These are phyloP conservation scores for Myriangium duriaei DNA, from an alignment of 2,329 filamentous ascomycete genomes.

Conservation along the genomic window DNA sequence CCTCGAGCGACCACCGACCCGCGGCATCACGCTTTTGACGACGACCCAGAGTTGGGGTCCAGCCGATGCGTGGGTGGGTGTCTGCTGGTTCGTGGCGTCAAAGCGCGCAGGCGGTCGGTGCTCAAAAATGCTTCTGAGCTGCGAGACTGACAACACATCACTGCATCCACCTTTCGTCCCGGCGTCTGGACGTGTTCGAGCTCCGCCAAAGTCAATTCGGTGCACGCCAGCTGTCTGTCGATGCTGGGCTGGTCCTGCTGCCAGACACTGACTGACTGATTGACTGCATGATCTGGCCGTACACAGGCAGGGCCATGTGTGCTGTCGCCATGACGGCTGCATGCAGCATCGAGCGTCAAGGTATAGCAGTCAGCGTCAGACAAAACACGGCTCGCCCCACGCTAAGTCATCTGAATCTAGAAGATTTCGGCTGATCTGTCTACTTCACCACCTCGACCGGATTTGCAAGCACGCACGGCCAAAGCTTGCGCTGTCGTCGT, in stretches of 20 bases:
- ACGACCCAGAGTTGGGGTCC: too few species aligned
- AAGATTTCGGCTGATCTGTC: conserved; percentile 6
- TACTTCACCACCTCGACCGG: conserved; percentile 9
- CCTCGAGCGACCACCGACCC: too few species aligned
- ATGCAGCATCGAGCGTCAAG: too few species aligned
- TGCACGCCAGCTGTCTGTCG: neutral
- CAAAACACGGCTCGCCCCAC: too few species aligned
- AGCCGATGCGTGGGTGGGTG: neutral
- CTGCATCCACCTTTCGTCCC: conserved; percentile 1
- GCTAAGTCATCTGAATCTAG: conserved; percentile 6
- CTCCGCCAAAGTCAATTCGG: neutral
- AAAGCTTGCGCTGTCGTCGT: conserved; percentile 7
- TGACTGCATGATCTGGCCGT: too few species aligned
- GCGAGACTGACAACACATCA: conserved; percentile 10
- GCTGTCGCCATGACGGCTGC: too few species aligned
- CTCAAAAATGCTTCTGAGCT: conserved; percentile 1
- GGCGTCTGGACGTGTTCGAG: too few species aligned
- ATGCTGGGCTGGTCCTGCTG: too few species aligned
- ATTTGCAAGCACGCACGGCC: conserved; percentile 9
- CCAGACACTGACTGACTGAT: too few species aligned
- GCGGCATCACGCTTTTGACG: too few species aligned
- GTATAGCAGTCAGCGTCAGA: too few species aligned
- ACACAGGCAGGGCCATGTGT: too few species aligned
- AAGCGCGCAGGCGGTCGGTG: conserved; percentile 8
- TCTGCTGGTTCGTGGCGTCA: conserved; percentile 8